Conservation (phyloP, 2,329 filamentous ascomycete species). For the Pseudogymnoascus sp. region DNA sequence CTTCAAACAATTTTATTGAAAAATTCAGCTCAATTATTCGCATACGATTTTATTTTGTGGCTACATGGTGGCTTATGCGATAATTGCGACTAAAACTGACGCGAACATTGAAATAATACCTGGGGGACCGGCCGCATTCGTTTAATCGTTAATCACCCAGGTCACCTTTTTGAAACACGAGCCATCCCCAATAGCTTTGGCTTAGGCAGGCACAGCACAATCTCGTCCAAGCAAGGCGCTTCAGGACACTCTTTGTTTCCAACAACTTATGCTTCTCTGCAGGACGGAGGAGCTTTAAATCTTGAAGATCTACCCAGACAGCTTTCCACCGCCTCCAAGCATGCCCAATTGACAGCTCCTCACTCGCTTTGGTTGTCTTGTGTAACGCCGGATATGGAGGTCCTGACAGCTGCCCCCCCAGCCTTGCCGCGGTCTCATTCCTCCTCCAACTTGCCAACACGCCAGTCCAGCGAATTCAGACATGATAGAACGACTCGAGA, state of each 20-base stretch:
- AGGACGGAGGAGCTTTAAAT: conserved; percentile 1
- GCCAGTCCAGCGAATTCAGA: conserved; percentile 23
- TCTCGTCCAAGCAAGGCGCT: not conserved
- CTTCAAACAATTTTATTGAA: not conserved
- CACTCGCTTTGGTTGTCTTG: conserved; percentile 5
- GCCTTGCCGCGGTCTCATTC: conserved; percentile 27
- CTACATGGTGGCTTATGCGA: not conserved
- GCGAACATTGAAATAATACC: not conserved
- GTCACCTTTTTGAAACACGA: conserved; percentile 7
- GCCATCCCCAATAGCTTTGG: not conserved
- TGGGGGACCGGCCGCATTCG: not conserved
- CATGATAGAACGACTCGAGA: conserved; percentile 13
- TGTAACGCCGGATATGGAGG: not conserved
- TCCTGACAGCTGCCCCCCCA: conserved; percentile 13
- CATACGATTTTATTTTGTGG: not conserved
- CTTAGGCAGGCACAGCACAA: not conserved
- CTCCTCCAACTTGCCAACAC: conserved; percentile 25
- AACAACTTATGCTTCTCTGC: not conserved
- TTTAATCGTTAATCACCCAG: conserved; percentile 8
- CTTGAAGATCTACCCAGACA: not conserved
- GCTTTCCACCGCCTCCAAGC: not conserved
- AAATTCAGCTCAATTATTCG: not conserved
- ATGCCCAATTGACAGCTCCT: not conserved
- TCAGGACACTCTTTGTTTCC: not conserved
- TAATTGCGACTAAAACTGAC: not conserved